phyloP scores from a whole-genome alignment of 1,139 yeast species.

The Blastobotrys aristatus region DNA sequence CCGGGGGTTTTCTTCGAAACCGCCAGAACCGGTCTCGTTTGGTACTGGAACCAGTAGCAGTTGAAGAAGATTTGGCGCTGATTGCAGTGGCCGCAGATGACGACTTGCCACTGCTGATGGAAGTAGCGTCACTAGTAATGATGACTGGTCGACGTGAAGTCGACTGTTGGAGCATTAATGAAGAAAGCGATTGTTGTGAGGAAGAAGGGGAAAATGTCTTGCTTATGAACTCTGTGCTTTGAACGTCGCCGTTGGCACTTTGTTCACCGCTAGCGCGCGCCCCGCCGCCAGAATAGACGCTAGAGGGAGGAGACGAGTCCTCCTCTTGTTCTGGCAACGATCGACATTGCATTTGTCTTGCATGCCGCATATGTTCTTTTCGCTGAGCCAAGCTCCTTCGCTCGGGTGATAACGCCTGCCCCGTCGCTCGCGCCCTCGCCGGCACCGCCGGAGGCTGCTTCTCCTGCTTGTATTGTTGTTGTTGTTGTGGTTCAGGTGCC shows the following conservation, averaged over 20 bases:
- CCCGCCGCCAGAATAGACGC: background rate
- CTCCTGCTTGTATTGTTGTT: background rate
- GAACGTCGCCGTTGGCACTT: background rate
- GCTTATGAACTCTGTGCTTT: background rate
- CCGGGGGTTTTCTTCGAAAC: slow-evolving; percentile 1
- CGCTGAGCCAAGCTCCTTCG: slow-evolving; percentile 2
- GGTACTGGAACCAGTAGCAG: background rate
- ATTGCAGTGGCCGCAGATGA: background rate
- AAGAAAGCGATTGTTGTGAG: background rate
- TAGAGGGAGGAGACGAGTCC: background rate
- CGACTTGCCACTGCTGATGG: background rate
- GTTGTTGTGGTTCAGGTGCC: background rate
- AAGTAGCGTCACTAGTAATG: background rate
- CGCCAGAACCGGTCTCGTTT: slow-evolving; percentile 2
- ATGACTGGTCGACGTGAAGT: background rate
- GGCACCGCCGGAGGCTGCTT: background rate
- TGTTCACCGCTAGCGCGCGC: background rate
- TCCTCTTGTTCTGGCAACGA: slow-evolving; percentile 2
- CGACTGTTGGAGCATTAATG: background rate
- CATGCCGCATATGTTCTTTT: background rate
- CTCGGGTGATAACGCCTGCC: background rate
- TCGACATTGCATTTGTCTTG: background rate
- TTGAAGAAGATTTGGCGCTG: too few relatives aligned
- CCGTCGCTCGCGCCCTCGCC: too few relatives aligned
- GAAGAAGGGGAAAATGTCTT: slow-evolving; percentile 2